phyloP scores from a whole-genome alignment of 331 rosid genomes.

The Saraca asoca region DNA sequence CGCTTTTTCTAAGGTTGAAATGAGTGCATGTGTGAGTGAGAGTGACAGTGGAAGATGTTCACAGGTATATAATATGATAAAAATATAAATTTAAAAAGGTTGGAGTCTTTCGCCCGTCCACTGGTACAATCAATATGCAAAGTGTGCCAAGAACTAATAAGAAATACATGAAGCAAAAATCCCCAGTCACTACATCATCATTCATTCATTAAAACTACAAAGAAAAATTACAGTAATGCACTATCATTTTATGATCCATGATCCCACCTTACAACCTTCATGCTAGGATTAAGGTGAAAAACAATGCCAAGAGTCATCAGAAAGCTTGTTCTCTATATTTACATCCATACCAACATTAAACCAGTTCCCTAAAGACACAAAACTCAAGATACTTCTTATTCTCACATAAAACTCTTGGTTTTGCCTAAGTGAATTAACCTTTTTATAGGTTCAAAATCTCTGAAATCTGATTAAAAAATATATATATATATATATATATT shows the following conservation, averaged over 20 bases:
- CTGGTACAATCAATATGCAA: too few species aligned
- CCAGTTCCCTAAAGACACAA: too few species aligned
- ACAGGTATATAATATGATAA: not conserved
- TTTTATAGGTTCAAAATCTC: conserved; percentile 25
- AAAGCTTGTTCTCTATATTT: not conserved
- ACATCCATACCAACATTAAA: not conserved
- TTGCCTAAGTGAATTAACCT: too few species aligned
- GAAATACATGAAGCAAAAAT: too few species aligned
- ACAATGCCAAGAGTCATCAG: conserved; percentile 15
- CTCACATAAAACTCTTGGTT: too few species aligned
- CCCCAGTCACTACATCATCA: too few species aligned
- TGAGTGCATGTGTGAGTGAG: not conserved
- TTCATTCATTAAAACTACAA: not conserved
- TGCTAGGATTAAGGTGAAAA: conserved; percentile 29
- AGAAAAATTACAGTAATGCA: not conserved
- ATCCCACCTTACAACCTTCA: conserved; percentile 4
- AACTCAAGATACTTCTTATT: conserved; percentile 23
- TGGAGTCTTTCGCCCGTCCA: too few species aligned
- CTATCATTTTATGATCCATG: conserved; percentile 13
- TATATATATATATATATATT: too few species aligned
- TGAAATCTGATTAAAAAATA: too few species aligned
- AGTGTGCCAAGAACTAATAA: too few species aligned
- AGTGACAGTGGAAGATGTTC: not conserved
- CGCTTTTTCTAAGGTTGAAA: conserved; percentile 7
- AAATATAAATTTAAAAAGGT: too few species aligned